Evolutionary conservation across 139 green algal genomes (phyloP), one percentile per base, ranked within the genome.

Genomic region (Micractinium conductrix): DNA sequence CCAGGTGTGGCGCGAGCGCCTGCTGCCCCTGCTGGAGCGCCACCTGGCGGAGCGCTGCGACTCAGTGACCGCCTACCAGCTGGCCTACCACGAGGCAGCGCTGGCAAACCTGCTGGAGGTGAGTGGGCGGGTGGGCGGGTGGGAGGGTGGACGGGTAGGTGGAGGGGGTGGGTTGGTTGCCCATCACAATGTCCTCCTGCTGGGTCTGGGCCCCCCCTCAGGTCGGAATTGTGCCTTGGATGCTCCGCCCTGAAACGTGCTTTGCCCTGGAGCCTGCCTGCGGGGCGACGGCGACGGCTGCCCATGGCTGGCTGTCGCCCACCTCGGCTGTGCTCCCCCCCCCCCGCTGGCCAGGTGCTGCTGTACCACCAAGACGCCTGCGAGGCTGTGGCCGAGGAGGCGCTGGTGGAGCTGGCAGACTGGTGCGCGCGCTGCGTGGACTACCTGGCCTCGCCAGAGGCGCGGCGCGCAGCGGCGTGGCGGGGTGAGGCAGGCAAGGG

Each of bases 71-170:
- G 73, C 79, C 10, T 97, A 96, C 87, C 78, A 93, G 70, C 82
- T 95, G 58, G 76, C 95, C 12, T 95, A 95, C 74, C 93, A 97
- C 63, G 94, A 97, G 85, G 86, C 91, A 16, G 81, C 87, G 26
- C 53, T 96, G 14, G 91, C 91, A 37, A 98, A 97, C 89, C 87
- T 98, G 73, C 87, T 98, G 12, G 93, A 98, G 93, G 91, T 95
- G 60, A 0, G 44, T 55, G n/a, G n/a, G 4, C 14, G 63, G 63
- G n/a, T 42, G 30, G n/a, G 3, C 4, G 60, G 10, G 48, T 58
- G 48, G 14, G 12, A 58, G 48, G 12, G 48, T 58, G 10, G 10
- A 14, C 48, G 14, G 48, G 48, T 10, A 10, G 10, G 48, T 58
- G 48, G 48, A 10, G 48, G n/a, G n/a, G n/a, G n/a, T n/a, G n/a